Evolutionary conservation across 805 yeast species (phyloP), one percentile per base, ranked within the genome.

Genomic region (Candida pseudoglaebosa): DNA sequence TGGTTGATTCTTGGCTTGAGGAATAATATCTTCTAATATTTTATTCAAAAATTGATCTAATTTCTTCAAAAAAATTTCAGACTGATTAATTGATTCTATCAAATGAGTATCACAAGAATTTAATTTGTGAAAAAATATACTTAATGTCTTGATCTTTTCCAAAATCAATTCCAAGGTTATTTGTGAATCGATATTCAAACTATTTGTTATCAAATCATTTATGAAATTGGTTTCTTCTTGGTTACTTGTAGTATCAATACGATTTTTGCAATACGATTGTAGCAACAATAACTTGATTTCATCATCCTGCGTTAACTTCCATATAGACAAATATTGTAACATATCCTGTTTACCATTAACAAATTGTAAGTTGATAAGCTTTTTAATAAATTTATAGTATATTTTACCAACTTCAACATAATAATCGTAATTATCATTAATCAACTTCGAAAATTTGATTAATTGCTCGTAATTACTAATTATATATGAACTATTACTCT

Each of bases 391-490:
- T 40, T 53, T 56, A 21, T 54, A 29, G 50, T 44, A 63, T 12
- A 60, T 42, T 7, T 12, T 28, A n/a, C 47, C 51, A 3, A 67
- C 52, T 37, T 67, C 70, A 21, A 49, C 53, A 46, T 67, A 65
- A 49, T 62, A 66, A 28, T 48, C 42, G 39, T 47, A 49, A 42
- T 67, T 67, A 42, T 66, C 70, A 13, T 57, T 48, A 4, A 64
- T 43, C 6, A 59, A 47, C 20, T 60, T 61, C 9, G 60, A 49
- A 34, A 49, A 53, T 18, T 40, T 47, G 9, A 29, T 24, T 16
- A 62, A 38, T 22, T 38, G 22, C 3, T 32, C 8, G 19, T 47
- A 36, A 26, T 59, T 51, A 6, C 39, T 40, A 3, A 53, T 18
- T 2, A 53, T 40, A 2, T 30, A 24, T 3, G 18, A 9, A 5